Conservation (phyloP, 2,329 filamentous ascomycete genomes). For the Clonostachys byssicola region DNA sequence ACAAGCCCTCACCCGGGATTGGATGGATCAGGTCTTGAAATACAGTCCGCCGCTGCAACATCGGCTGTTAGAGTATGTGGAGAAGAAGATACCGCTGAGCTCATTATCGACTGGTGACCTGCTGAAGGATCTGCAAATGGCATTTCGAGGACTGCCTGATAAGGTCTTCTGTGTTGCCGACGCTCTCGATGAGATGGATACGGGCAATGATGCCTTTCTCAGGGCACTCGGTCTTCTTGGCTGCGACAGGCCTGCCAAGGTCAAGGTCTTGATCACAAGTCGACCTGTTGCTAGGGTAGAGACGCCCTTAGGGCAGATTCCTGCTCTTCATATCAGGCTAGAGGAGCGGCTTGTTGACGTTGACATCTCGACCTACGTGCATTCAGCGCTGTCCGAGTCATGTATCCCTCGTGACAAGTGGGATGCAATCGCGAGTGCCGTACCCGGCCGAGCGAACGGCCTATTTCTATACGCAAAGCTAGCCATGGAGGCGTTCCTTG, state of each 20-base stretch:
- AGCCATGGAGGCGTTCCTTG: background rate
- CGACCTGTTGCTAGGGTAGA: background rate
- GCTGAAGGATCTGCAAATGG: background rate
- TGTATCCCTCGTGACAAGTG: background rate
- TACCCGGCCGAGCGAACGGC: background rate
- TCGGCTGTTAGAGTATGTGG: background rate
- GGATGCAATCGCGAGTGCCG: background rate
- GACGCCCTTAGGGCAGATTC: background rate
- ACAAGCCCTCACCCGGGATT: background rate
- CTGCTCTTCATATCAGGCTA: background rate
- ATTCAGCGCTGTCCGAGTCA: background rate
- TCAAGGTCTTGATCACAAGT: background rate
- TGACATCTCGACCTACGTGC: background rate
- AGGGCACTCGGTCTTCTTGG: background rate
- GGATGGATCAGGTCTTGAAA: background rate
- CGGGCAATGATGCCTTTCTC: background rate
- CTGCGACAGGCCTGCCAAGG: background rate
- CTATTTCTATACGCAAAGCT: background rate
- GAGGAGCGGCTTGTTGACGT: background rate
- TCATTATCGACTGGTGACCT: background rate
- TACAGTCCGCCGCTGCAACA: background rate
- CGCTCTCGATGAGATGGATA: background rate
- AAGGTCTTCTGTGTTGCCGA: background rate
- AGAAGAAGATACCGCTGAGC: background rate
- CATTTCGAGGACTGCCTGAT: background rate